Base-by-base conservation (phyloP, 345 rosid species). In the Toxicodendron radicans region DNA sequence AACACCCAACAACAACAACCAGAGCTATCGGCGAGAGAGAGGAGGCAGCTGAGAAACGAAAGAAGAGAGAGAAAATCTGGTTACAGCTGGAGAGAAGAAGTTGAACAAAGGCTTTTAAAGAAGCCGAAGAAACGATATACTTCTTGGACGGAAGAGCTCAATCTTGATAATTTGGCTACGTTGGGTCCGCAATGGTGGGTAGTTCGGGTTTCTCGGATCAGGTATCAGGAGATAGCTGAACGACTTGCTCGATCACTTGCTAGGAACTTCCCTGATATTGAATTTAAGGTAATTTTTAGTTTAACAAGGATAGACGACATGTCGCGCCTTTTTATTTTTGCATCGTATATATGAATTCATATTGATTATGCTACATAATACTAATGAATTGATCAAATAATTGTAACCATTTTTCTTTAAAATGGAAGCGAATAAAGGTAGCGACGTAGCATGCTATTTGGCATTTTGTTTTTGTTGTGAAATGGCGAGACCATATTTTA, bases 181-280 rank as follows among this genome's bases (percentile, higher is more conserved):
- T 51, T 82, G 41, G 99, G 97, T 68, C 92, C 94, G 11, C 92
- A 84, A 38, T 95, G 99, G 99, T 95, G 93, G 93, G 82, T 82
- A 14, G 83, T 92, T 38, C 83, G 91, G 72, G 92, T 87, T 49
- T 73, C 90, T 63, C 83, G 95, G 54, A 59, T 83, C 30, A 75
- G 93, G 48, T 88, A 86, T 61, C 82, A 86, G 12, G 88, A 85
- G 71, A 91, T 89, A 64, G 87, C 97, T 18, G 87, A 87, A 54
- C 18, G 86, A 16, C 72, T 91, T 52, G 97, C 94, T 74, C 86
- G 89, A 16, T 73, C 76, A 68, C 81, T 95, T 0, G 85, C 85
- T 66, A 80, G 85, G 72, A 80, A 81, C 43, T 87, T 81, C 73
- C 95, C 98, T 0, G 84, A 85, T 7, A 60, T 85, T 52, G 89